A percentile compares a stretch with the other conserved stretches of the same genome.
Evolutionary conservation across 805 yeast genomes (phyloP).

Genomic region (Nakazawaea siamensis): DNA sequence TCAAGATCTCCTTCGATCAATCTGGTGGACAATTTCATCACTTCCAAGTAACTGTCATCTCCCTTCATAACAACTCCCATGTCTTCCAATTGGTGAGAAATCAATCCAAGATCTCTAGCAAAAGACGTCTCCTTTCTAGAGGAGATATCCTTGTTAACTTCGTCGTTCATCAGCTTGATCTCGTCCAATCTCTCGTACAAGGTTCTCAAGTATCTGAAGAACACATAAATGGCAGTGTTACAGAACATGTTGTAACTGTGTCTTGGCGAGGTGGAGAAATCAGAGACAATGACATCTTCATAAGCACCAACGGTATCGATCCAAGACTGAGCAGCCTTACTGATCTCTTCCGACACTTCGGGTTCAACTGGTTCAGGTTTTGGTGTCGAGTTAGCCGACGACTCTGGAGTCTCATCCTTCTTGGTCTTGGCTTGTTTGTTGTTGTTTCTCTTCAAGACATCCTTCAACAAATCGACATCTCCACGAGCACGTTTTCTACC

Average conservation of each 20-base stretch:
- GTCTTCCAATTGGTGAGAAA: constrained; percentile 74
- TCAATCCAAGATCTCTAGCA: constrained; percentile 78
- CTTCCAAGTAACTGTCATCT: constrained; percentile 66
- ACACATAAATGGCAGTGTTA: constrained; percentile 81
- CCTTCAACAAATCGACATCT: constrained; percentile 48
- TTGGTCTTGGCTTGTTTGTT: constrained; percentile 24
- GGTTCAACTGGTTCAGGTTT: constrained; percentile 12
- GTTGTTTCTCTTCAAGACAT: constrained; percentile 49
- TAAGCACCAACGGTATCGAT: constrained; percentile 23
- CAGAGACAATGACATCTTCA: constrained; percentile 8
- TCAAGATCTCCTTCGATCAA: constrained; percentile 87
- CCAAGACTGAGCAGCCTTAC: constrained; percentile 26
- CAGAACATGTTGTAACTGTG: constrained; percentile 71
- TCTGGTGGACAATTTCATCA: constrained; percentile 64
- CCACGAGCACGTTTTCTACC: constrained; percentile 39
- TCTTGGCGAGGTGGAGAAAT: constrained; percentile 26
- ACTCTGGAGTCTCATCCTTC: constrained; percentile 13
- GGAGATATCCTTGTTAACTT: constrained; percentile 66
- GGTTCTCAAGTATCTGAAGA: constrained; percentile 78
- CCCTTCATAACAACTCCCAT: constrained; percentile 70
- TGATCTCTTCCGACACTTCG: constrained; percentile 21
- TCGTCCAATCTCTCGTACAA: constrained; percentile 75
- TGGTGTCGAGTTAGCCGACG: constrained; percentile 11
- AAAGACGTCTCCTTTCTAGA: constrained; percentile 59
- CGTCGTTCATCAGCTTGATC: constrained; percentile 61